Evolutionary conservation across 2,329 filamentous ascomycete genomes (phyloP).

Genomic region (Microdochium paspali): DNA sequence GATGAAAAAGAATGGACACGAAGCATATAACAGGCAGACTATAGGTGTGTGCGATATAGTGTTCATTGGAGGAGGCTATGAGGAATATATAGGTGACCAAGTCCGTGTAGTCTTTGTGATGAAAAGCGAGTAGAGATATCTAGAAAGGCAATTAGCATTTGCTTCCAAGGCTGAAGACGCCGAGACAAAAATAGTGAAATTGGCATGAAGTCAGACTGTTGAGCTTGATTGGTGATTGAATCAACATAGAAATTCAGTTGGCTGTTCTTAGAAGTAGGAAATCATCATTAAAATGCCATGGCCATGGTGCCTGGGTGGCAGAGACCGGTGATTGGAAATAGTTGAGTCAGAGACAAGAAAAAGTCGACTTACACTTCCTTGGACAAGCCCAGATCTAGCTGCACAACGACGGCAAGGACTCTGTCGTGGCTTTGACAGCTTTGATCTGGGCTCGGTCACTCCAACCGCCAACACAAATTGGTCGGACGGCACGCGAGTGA

Average conservation of each 20-base stretch:
- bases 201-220: conserved; percentile 44
- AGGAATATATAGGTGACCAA: too few species aligned
- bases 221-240: conserved; percentile 48
- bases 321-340: too few species aligned
- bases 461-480: neutral
- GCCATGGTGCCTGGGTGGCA: neutral
- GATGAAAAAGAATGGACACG: too few species aligned
- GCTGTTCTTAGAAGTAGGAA: conserved; percentile 54
- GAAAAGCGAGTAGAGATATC: neutral
- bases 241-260: conserved; percentile 55
- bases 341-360: neutral
- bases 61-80: too few species aligned
- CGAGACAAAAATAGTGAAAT: neutral
- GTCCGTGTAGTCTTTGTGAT: too few species aligned
- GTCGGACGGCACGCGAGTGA: too few species aligned
- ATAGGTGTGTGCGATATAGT: too few species aligned
- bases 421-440: too few species aligned
- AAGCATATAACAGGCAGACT: too few species aligned
- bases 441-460: too few species aligned
- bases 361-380: neutral
- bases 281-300: conserved; percentile 38
- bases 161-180: neutral
- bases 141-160: neutral
- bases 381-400: too few species aligned
- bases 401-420: too few species aligned